Base-by-base conservation (phyloP, 108 stramenopile genomes). In the Parietichytrium sp. region DNA sequence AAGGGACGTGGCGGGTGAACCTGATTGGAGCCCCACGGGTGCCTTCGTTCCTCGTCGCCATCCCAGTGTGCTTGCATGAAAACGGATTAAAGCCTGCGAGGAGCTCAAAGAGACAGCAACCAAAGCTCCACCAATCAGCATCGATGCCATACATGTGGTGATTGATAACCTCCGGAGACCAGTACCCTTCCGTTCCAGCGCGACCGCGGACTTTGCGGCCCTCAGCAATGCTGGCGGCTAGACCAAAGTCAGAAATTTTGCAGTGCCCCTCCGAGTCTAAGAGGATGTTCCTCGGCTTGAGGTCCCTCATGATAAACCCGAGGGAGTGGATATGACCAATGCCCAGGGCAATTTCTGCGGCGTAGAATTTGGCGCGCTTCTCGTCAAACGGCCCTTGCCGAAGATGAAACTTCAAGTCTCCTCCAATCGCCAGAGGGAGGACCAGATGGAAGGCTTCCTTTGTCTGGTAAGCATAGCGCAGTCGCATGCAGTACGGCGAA, bases 251-350 rank as follows among this genome's bases (percentile, higher is more conserved):
- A 2, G 53, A 87, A 12, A 90, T 80, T 52, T 88, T 86, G 13
- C 86, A 81, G 84, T 88, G 85, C 6, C 89, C 89, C 80, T 87
- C 85, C 52, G 29, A 30, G 50, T 55, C 50, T 45, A 90, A 49
- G 47, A 90, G 85, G 12, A 90, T 87, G 54, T 90, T 90, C 13
- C 86, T 49, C 16, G 89, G 89, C 47, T 90, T 89, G 50, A 90
- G 47, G 33, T 90, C 89, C 3, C 89, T 48, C 55, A 89, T 87
- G 83, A 89, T 85, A n/a, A 90, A 50, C 27, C 86, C 87, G 54
- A 86, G 45, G 36, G 83, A 79, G 49, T 89, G 89, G 12, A 90
- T 80, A 49, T 89, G 86, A 31, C 80, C 47, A 25, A 90, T 47
- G 18, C 85, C 89, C 23, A 88, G 42, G 1, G 79, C 85, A 26